These are phyloP conservation scores for Calonectria hongkongensis DNA, from an alignment of 2,329 filamentous ascomycete species.

Conservation along the genomic window DNA sequence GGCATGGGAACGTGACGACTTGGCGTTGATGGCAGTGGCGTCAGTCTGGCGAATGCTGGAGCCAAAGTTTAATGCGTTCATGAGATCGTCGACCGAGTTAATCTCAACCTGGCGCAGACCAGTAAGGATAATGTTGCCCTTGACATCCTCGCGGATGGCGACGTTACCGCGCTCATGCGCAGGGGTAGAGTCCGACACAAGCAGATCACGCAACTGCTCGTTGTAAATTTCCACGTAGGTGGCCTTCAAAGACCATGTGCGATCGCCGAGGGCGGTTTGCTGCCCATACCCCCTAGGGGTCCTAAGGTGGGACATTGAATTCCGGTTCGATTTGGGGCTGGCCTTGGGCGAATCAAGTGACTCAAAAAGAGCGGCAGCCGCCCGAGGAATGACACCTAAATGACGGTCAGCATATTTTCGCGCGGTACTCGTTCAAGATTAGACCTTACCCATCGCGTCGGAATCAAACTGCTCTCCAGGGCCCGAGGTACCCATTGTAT, in stretches of 20 bases:
- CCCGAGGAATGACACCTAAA: conserved; percentile 94
- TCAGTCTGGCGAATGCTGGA: conserved; percentile 97
- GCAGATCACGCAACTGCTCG: conserved; percentile 92
- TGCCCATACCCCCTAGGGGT: conserved; percentile 82
- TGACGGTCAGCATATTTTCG: conserved; percentile 31
- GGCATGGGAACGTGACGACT: conserved; percentile 97
- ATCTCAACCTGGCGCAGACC: conserved; percentile 92
- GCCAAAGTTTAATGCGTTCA: conserved; percentile 92
- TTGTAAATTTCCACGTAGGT: conserved; percentile 99
- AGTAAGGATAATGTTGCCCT: conserved; percentile 95
- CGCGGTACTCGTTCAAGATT: not conserved
- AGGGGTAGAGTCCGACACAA: conserved; percentile 85
- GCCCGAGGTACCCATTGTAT: conserved; percentile 98
- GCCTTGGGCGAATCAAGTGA: conserved; percentile 79
- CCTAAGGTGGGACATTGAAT: conserved; percentile 85
- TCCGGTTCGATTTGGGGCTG: conserved; percentile 71
- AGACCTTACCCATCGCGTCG: conserved; percentile 83
- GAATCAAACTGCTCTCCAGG: conserved; percentile 83
- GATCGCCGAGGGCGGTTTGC: conserved; percentile 74
- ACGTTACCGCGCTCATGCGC: conserved; percentile 83
- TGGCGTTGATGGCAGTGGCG: conserved; percentile 96
- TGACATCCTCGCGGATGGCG: conserved; percentile 94
- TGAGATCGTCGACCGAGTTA: conserved; percentile 92
- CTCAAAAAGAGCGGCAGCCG: conserved; percentile 90
- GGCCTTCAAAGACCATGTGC: conserved; percentile 92